Evolutionary conservation across 345 rosid species (phyloP).

Genomic region (Populus nigra): DNA sequence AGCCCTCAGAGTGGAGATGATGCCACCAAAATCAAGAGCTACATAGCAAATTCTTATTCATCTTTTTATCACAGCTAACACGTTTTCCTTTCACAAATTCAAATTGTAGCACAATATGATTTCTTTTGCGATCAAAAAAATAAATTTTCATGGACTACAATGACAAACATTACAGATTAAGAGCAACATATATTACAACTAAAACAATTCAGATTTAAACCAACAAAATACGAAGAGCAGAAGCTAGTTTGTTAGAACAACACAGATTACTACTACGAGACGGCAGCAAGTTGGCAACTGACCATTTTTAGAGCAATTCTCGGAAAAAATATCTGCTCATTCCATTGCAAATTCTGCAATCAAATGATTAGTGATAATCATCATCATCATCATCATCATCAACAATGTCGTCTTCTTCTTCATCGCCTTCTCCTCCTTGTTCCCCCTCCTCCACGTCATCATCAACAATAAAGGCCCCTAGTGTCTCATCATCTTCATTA

Average conservation of each 20-base stretch:
- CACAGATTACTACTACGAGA: neutral
- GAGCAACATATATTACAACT: no score
- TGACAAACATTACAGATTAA: no score
- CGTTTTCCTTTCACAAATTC: no score
- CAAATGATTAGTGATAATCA: no score
- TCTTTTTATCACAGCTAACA: no score
- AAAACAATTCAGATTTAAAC: no score
- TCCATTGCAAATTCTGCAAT: neutral
- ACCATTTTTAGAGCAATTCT: neutral
- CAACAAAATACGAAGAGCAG: neutral
- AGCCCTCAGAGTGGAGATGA: no score
- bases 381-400: slow-evolving; percentile 40
- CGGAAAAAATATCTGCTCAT: neutral
- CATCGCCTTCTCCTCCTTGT: slow-evolving; percentile 25
- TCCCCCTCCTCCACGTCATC: slow-evolving; percentile 18
- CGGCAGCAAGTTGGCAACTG: neutral
- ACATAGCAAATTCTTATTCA: no score
- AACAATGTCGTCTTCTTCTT: slow-evolving; percentile 34
- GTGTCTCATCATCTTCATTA: slow-evolving; percentile 56
- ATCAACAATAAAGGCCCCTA: slow-evolving; percentile 72
- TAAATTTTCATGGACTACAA: no score
- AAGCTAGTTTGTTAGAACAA: neutral
- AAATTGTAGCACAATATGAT: no score
- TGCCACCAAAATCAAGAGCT: no score
- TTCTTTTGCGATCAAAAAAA: no score